Conservation (phyloP, 2,329 filamentous ascomycete species). For the Aspergillus awamori region DNA sequence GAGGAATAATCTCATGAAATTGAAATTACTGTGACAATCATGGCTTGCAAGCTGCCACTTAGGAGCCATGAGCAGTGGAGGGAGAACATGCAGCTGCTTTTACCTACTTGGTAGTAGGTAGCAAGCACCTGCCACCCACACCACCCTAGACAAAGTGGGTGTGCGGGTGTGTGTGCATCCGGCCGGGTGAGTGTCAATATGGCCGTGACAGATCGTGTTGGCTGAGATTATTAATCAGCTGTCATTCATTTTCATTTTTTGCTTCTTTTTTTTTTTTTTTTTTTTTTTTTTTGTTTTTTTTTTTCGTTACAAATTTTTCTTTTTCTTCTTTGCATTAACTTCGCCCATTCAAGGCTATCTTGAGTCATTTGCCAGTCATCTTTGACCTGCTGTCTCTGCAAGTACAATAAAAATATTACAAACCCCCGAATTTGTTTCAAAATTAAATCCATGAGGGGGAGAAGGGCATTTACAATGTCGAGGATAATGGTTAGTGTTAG, state of each 20-base stretch:
- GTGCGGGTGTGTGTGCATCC: conserved; percentile 6
- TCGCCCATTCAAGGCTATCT: conserved; percentile 5
- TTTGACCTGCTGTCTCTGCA: neutral
- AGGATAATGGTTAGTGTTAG: neutral
- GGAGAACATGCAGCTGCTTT: conserved; percentile 21
- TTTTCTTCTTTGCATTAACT: conserved; percentile 11
- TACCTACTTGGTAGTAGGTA: conserved; percentile 8
- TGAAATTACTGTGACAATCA: conserved; percentile 4
- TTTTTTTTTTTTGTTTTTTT: no score
- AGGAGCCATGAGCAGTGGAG: conserved; percentile 11
- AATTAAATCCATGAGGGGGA: neutral
- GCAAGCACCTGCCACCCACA: conserved; percentile 10
- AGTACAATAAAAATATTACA: neutral
- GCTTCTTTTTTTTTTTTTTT: no score
- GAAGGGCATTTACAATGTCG: neutral
- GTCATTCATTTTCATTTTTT: no score
- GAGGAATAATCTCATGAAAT: conserved; percentile 6
- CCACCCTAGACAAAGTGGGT: neutral
- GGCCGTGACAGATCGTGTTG: conserved; percentile 19
- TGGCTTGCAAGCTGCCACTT: neutral
- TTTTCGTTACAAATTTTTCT: neutral
- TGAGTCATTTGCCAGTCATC: neutral
- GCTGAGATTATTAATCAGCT: conserved; percentile 2
- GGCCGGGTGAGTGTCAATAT: conserved; percentile 14
- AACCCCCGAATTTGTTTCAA: neutral